A percentile compares a stretch with the other conserved stretches of the same genome.
These are phyloP conservation scores for Termitomyces sp. DNA, from an alignment of 768 basidiomycete genomes.

Conservation along the genomic window DNA sequence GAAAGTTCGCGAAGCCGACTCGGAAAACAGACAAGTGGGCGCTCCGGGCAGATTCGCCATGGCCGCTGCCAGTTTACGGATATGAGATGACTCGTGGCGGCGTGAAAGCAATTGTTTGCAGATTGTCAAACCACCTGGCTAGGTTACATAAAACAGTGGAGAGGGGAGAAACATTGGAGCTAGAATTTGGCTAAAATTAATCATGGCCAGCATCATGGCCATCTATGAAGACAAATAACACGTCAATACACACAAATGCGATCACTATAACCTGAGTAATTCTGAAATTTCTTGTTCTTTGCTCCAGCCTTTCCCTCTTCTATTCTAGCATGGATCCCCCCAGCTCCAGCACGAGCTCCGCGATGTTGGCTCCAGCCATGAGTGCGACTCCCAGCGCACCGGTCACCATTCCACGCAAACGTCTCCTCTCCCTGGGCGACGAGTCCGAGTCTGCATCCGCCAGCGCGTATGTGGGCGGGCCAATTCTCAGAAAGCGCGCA, in stretches of 20 bases:
- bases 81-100: not conserved
- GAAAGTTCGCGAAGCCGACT: not conserved
- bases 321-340: not conserved
- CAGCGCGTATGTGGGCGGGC: slow-evolving; percentile 2
- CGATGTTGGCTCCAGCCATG: not conserved
- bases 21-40: not conserved
- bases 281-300: slow-evolving; percentile 4
- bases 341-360: not conserved
- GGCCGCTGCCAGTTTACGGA: not conserved
- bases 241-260: slow-evolving; percentile 25
- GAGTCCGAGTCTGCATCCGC: slow-evolving; percentile 7
- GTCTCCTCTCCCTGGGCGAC: slow-evolving; percentile 16
- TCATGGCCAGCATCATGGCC: not conserved
- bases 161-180: no score
- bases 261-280: slow-evolving; percentile 6
- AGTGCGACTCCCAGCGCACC: not conserved
- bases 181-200: not conserved
- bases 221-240: slow-evolving; percentile 24
- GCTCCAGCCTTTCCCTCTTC: not conserved
- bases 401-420: not conserved
- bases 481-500: slow-evolving; percentile 24
- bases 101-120: not conserved
- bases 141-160: not conserved
- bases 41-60: not conserved
- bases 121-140: not conserved